Conservation (phyloP, 1,139 yeast species). For the Blastobotrys proliferans region DNA sequence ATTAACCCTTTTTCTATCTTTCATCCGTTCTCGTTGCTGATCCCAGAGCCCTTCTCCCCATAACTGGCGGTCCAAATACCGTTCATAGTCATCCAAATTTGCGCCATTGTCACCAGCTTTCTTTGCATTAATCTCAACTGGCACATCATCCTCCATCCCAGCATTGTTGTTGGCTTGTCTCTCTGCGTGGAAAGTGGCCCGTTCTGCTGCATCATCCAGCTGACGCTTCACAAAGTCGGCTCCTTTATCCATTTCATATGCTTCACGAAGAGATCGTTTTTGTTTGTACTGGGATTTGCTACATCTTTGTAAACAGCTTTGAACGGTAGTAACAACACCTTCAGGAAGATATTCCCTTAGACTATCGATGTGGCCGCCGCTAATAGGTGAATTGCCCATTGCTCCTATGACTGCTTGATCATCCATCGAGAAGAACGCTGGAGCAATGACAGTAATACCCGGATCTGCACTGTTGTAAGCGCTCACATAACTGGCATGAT, state of each 20-base stretch:
- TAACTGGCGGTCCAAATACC: too few species aligned
- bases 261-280: conserved; percentile 1
- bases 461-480: conserved; percentile 25
- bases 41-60: too few species aligned
- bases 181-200: too few species aligned
- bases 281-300: not conserved
- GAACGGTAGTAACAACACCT: conserved; percentile 14
- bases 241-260: not conserved
- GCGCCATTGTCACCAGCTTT: not conserved
- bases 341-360: conserved; percentile 17
- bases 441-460: conserved; percentile 21
- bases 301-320: conserved; percentile 17
- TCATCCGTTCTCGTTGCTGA: too few species aligned
- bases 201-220: not conserved
- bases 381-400: conserved; percentile 17
- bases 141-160: not conserved
- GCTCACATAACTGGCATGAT: conserved; percentile 17
- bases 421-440: conserved; percentile 18
- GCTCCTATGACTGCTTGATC: conserved; percentile 16
- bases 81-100: too few species aligned
- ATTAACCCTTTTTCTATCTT: too few species aligned
- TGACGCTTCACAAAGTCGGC: not conserved
- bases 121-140: not conserved
- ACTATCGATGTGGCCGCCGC: conserved; percentile 14
- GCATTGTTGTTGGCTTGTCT: too few species aligned